phyloP scores from a whole-genome alignment of 805 yeast species.

The Ogataea saltuana region DNA sequence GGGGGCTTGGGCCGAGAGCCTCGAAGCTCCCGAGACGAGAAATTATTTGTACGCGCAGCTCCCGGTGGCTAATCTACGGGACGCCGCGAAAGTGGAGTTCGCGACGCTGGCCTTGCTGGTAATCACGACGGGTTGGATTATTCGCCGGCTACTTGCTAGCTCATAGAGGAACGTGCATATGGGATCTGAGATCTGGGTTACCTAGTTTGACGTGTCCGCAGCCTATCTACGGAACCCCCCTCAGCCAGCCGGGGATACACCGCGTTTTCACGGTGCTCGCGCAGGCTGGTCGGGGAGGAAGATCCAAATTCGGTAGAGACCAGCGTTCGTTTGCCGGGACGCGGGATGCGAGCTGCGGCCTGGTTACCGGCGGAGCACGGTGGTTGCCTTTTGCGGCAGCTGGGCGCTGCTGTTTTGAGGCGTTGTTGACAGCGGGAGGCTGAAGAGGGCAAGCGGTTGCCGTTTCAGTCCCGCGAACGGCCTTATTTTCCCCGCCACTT shows the following conservation, averaged over 20 bases:
- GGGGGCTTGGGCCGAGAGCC: background rate
- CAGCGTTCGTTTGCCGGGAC: background rate
- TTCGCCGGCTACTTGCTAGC: constrained; percentile 1
- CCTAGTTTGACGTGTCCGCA: no score
- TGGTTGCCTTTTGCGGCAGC: background rate
- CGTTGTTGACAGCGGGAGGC: constrained; percentile 5
- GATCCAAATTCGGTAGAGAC: no score
- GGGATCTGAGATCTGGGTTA: constrained; percentile 4
- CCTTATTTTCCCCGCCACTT: constrained; percentile 7
- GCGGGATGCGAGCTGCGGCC: background rate
- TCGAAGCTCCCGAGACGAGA: background rate
- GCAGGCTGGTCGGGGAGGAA: no score
- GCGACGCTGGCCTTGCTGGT: constrained; percentile 16
- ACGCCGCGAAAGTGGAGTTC: constrained; percentile 16
- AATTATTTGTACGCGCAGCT: constrained; percentile 1
- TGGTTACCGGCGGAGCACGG: background rate
- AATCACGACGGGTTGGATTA: constrained; percentile 13
- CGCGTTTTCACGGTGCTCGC: background rate
- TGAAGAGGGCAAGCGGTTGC: constrained; percentile 3
- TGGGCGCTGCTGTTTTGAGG: constrained; percentile 3
- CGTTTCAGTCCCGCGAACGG: constrained; percentile 9
- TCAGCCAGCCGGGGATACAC: background rate
- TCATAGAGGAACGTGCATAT: no score
- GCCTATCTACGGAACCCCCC: no score
- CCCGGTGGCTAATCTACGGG: constrained; percentile 21